Percentiles rank a stretch among this genome's conserved stretches.
phyloP scores from a whole-genome alignment of 1,284 basidiomycete species.

The Cystobasidium slooffiae region DNA sequence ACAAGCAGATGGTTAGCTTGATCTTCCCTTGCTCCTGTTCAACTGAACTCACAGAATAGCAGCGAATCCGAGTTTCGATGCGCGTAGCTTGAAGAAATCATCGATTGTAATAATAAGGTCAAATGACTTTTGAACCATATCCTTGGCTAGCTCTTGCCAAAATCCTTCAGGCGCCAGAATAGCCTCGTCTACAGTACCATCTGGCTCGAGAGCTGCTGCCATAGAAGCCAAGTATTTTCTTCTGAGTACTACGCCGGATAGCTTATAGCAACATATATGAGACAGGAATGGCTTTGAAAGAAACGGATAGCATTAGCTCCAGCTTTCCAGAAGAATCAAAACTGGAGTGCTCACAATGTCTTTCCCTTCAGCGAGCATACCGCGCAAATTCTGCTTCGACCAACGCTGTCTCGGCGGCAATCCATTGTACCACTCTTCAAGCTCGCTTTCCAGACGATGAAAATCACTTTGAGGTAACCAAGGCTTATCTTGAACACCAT shows the following conservation, averaged over 20 bases:
- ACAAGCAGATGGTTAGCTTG: not conserved
- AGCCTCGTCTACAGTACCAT: constrained; percentile 24
- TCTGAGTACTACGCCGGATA: constrained; percentile 29
- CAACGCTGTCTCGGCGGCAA: constrained; percentile 15
- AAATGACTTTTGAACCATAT: constrained; percentile 29
- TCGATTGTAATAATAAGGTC: constrained; percentile 30
- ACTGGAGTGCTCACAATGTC: constrained; percentile 20
- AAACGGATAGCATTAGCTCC: no score
- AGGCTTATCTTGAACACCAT: constrained; percentile 17
- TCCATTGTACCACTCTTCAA: constrained; percentile 23
- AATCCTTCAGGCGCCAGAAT: constrained; percentile 22
- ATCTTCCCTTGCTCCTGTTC: not conserved
- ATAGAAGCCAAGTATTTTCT: constrained; percentile 33
- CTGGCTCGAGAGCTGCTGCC: constrained; percentile 25
- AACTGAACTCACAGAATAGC: constrained; percentile 19
- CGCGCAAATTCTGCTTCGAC: constrained; percentile 30
- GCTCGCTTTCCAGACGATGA: constrained; percentile 8
- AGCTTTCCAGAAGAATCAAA: not conserved
- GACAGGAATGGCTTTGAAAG: constrained; percentile 23
- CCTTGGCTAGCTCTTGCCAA: constrained; percentile 27
- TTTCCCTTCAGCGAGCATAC: constrained; percentile 34
- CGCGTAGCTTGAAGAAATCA: constrained; percentile 32
- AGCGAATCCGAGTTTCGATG: constrained; percentile 25
- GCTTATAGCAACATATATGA: constrained; percentile 30
- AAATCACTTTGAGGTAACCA: constrained; percentile 28